Evolutionary conservation across 306 rosid species (phyloP), one percentile per base, ranked within the genome.

Genomic region (Quercus engelmannii): DNA sequence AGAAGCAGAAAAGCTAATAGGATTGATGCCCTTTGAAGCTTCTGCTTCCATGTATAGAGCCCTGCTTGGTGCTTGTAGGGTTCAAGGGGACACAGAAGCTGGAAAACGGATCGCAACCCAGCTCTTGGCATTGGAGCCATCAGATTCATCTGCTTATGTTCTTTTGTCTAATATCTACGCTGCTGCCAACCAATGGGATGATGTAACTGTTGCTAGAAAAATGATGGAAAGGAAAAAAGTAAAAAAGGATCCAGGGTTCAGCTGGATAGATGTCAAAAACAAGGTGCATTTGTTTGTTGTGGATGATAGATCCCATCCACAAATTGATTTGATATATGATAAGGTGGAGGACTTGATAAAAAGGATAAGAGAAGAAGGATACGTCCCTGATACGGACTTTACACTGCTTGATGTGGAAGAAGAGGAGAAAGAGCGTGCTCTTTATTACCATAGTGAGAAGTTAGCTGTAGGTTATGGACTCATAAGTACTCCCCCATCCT

Each of bases 231-330:
- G 76, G 56, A 85, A 79, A 35, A 90, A 91, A 57, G 92, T 89
- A 63, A 93, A 91, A 81, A 93, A 93, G 86, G 98, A 91, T 41
- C 93, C 95, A 0, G 97, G 97, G 58, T 93, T 88, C 83, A 90
- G 98, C 64, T 93, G 98, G 98, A 61, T 91, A 68, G 91, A 90
- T 67, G 87, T 90, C 76, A 94, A 92, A 88, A 92, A 85, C 87
- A 88, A 87, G 81, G 88, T 89, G 77, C 92, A 90, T 81, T 84
- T 90, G 76, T 94, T 94, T 62, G 90, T 91, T 71, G 98, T 86
- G 25, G 95, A 89, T 0, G 98, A 94, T 82, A 88, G 77, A 81
- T 83, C 91, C 52, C 97, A 92, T 74, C 88, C 87, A 56, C 85
- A 90, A 84, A 79, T 79, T 58, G 84, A 83, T 84, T 55, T 73